Evolutionary conservation across 1,139 yeast species (phyloP), one percentile per base, ranked within the genome.

Genomic region (Blastobotrys proliferans): DNA sequence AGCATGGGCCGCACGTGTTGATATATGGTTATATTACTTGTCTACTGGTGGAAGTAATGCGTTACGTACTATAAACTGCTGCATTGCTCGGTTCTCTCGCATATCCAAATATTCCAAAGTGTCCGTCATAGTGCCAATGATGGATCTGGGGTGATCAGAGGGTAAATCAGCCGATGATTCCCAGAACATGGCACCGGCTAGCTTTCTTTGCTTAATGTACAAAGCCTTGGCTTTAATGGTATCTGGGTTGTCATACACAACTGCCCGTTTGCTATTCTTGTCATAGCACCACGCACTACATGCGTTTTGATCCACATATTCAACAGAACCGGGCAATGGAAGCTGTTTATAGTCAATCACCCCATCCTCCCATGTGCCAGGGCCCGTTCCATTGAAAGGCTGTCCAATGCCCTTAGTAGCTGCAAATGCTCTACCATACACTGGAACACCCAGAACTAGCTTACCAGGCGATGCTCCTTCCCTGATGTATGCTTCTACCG

Each of bases 141-240:
- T 44, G 2, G 63, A 60, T 21, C 55, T 44, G 6, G 49, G 48
- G 28, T 58, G 47, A 8, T 35, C 38, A 5, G 47, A 49, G 0
- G 66, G 54, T 18, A 44, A 48, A 56, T 87, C 95, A 0, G 95
- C 95, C 43, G 81, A 72, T 0, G 95, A 82, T 56, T 88, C 96
- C 97, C 97, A 92, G 82, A 87, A 88, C 79, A 92, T 81, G 0
- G 86, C 95, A 1, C 97, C 97, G 0, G 82, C 94, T 8, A 87
- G 66, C 0, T 66, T 56, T 5, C 68, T 65, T 36, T 63, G 56
- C 21, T 51, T 54, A 6, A 81, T 77, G 53, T 77, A 88, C 24
- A 66, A 57, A 0, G 88, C 90, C 59, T 92, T 92, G 21, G 60
- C 57, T 8, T 62, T 56, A 1, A 76, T 76, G 1, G 83, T 72